phyloP scores from a whole-genome alignment of 2,329 filamentous ascomycete genomes.

The Parafenestella ontariensis region DNA sequence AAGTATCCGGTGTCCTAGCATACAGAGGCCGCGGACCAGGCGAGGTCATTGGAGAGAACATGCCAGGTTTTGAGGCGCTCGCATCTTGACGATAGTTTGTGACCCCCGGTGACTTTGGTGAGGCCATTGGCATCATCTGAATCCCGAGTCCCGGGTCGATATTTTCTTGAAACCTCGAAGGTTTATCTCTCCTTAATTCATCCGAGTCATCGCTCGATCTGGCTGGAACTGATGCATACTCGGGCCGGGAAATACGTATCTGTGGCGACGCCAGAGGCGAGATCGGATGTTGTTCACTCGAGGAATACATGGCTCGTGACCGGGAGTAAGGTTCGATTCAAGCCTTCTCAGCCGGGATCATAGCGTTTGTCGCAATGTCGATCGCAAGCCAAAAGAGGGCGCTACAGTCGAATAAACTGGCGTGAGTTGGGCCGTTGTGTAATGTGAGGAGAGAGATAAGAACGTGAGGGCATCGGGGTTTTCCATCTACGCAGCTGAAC shows the following conservation, averaged over 20 bases:
- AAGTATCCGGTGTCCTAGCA: constrained; percentile 27
- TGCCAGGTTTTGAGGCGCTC: constrained; percentile 18
- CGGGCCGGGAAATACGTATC: constrained; percentile 20
- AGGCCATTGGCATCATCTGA: constrained; percentile 31
- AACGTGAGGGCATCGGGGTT: constrained; percentile 1
- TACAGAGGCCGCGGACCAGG: constrained; percentile 18
- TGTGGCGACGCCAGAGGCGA: constrained; percentile 26
- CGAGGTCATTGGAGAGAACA: constrained; percentile 24
- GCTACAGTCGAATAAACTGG: too few relatives aligned
- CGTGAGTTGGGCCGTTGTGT: neutral
- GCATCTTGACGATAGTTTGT: constrained; percentile 22
- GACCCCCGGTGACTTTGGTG: constrained; percentile 30
- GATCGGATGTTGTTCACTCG: constrained; percentile 8
- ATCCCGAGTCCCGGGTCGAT: constrained; percentile 35
- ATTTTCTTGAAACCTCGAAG: constrained; percentile 24
- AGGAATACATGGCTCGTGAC: constrained; percentile 12
- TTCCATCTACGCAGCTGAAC: constrained; percentile 18
- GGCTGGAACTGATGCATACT: constrained; percentile 22
- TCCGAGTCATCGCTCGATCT: constrained; percentile 25
- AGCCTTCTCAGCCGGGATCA: neutral
- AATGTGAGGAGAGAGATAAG: neutral
- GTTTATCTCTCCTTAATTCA: constrained; percentile 13
- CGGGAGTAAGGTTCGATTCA: neutral
- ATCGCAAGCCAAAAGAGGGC: neutral
- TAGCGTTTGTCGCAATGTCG: constrained; percentile 1